phyloP scores from a whole-genome alignment of 176 grass and related monocot species.

The Stipa capillata region DNA sequence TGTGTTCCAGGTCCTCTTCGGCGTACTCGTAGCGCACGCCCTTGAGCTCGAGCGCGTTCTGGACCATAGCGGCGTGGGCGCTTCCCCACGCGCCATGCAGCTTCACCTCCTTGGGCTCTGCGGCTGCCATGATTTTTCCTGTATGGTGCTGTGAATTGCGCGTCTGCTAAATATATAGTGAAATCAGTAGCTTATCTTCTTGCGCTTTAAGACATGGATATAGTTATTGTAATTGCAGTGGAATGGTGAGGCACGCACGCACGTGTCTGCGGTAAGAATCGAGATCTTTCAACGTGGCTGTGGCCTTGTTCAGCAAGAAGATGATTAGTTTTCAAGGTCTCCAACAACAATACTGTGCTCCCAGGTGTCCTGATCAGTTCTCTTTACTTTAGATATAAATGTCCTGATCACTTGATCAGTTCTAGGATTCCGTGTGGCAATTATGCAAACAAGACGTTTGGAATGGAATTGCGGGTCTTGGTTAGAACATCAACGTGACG shows the following conservation, averaged over 20 bases:
- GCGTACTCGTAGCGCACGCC: constrained; percentile 41
- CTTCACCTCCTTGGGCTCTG: constrained; percentile 10
- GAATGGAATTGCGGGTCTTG: too few relatives aligned
- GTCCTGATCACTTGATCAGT: too few relatives aligned
- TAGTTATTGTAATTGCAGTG: not conserved
- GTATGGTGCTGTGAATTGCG: not conserved
- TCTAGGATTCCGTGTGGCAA: too few relatives aligned
- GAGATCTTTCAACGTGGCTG: not conserved
- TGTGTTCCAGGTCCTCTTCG: constrained; percentile 50
- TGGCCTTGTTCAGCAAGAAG: not conserved
- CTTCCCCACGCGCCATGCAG: constrained; percentile 24
- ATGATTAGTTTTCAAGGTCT: not conserved
- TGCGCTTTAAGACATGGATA: not conserved
- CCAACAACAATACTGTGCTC: too few relatives aligned
- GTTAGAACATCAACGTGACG: too few relatives aligned
- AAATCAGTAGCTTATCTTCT: not conserved
- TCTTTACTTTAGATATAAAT: too few relatives aligned
- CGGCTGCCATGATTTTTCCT: not conserved
- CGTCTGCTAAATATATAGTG: not conserved
- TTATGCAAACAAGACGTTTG: not conserved
- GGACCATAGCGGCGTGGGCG: constrained; percentile 15
- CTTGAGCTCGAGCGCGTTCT: constrained; percentile 40
- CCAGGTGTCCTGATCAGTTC: not conserved
- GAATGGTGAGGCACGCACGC: not conserved
- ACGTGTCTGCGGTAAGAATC: not conserved